Conservation (phyloP, 2,329 filamentous ascomycete genomes). For the Pseudogymnoascus sp. region DNA sequence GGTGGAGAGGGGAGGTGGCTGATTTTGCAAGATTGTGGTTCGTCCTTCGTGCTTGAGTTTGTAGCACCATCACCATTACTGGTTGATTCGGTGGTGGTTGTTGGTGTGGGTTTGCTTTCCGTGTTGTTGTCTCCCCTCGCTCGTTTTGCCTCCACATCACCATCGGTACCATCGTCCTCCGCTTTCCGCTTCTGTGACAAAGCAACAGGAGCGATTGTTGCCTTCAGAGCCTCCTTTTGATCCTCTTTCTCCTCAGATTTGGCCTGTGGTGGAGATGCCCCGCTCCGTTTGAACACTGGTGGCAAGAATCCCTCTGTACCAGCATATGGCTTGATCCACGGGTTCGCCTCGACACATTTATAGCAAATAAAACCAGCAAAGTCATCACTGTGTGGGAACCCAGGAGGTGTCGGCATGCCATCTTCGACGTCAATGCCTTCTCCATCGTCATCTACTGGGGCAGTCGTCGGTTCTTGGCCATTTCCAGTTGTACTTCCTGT, state of each 20-base stretch:
- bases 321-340: slow-evolving; percentile 88
- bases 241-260: slow-evolving; percentile 22
- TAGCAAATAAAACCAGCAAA: slow-evolving; percentile 92
- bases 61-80: slow-evolving; percentile 12
- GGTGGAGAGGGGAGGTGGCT: slow-evolving; percentile 46
- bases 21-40: slow-evolving; percentile 47
- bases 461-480: slow-evolving; percentile 13
- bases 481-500: slow-evolving; percentile 28
- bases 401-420: slow-evolving; percentile 63
- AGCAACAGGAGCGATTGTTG: slow-evolving; percentile 10
- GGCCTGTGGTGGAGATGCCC: slow-evolving; percentile 25
- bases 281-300: slow-evolving; percentile 49
- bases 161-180: slow-evolving; percentile 37
- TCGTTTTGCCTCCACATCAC: slow-evolving; percentile 40
- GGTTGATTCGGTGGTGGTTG: slow-evolving; percentile 19
- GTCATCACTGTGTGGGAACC: slow-evolving; percentile 80
- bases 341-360: slow-evolving; percentile 78
- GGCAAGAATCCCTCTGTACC: slow-evolving; percentile 70
- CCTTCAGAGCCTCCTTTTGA: slow-evolving; percentile 13
- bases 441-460: slow-evolving; percentile 31
- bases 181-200: slow-evolving; percentile 57
- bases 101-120: background rate
- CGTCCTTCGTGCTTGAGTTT: background rate
- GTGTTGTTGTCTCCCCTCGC: slow-evolving; percentile 30
- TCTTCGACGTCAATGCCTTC: slow-evolving; percentile 39